phyloP scores from a whole-genome alignment of 345 rosid genomes.

The Laguncularia racemosa region DNA sequence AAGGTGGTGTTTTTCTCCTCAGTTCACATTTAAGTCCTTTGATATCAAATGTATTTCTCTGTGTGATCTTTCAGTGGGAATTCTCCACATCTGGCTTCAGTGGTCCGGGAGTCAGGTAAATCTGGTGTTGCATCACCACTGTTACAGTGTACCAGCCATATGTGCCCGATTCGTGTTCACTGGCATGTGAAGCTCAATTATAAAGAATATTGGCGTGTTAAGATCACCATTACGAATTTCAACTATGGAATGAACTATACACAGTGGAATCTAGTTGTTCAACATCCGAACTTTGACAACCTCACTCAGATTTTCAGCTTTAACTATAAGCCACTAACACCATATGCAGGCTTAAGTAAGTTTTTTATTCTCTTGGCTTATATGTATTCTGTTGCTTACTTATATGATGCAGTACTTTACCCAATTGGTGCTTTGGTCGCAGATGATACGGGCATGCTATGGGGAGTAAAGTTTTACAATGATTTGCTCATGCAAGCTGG shows the following conservation, averaged over 20 bases:
- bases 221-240: constrained; percentile 58
- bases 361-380: neutral
- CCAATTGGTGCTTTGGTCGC: constrained; percentile 1
- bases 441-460: constrained; percentile 62
- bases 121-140: constrained; percentile 32
- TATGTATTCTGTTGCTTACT: constrained; percentile 1
- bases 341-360: constrained; percentile 51
- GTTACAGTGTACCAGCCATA: constrained; percentile 55
- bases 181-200: constrained; percentile 70
- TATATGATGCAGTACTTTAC: neutral
- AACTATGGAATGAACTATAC: constrained; percentile 57
- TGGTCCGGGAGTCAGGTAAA: constrained; percentile 14
- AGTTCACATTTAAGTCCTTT: neutral
- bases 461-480: constrained; percentile 60
- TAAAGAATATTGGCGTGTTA: constrained; percentile 62
- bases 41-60: neutral
- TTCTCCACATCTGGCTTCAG: constrained; percentile 27
- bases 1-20: neutral
- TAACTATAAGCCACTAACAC: constrained; percentile 38
- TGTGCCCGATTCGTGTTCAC: constrained; percentile 66
- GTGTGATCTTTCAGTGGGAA: constrained; percentile 24
- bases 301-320: constrained; percentile 51
- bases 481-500: constrained; percentile 63
- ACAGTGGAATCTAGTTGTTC: constrained; percentile 60
- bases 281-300: constrained; percentile 62